These are phyloP conservation scores for Daedaleopsis sinensis DNA, from an alignment of 768 basidiomycete genomes.

Conservation along the genomic window DNA sequence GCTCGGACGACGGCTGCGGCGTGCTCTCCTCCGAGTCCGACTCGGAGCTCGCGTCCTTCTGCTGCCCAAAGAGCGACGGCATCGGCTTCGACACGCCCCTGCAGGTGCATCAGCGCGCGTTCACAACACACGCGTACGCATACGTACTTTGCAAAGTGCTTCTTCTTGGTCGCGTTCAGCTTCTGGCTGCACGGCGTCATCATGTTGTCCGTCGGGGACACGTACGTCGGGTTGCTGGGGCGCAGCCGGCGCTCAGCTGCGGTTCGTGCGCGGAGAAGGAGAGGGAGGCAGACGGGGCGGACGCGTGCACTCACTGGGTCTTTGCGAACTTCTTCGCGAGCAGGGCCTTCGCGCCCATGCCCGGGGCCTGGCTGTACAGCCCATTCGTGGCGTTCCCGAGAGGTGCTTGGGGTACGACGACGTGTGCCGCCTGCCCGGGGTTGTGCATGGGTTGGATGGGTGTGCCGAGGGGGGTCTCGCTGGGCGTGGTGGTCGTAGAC, in stretches of 20 bases:
- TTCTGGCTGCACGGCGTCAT: constrained; percentile 95
- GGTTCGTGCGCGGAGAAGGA: constrained; percentile 11
- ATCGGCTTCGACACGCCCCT: constrained; percentile 62
- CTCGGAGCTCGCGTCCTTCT: constrained; percentile 21
- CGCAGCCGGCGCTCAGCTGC: constrained; percentile 12
- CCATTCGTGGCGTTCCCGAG: constrained; percentile 66
- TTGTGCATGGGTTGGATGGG: constrained; percentile 86
- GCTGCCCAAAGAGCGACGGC: constrained; percentile 58
- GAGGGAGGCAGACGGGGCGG: background rate
- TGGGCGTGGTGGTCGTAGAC: constrained; percentile 58
- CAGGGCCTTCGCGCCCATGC: constrained; percentile 89
- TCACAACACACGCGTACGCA: constrained; percentile 3
- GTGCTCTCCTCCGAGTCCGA: constrained; percentile 35
- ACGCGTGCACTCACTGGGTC: constrained; percentile 73
- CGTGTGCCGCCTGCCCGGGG: constrained; percentile 76
- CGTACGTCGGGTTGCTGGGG: constrained; percentile 78
- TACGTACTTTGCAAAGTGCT: constrained; percentile 86
- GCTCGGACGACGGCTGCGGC: constrained; percentile 32
- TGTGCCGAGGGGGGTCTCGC: constrained; percentile 59
- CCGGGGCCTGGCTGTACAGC: constrained; percentile 56
- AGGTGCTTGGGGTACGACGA: constrained; percentile 80
- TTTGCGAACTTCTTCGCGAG: constrained; percentile 94
- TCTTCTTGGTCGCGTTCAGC: constrained; percentile 87
- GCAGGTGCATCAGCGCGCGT: background rate
- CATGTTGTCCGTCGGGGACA: constrained; percentile 95